Evolutionary conservation across 495 filamentous ascomycete species (phyloP), one percentile per base, ranked within the genome.

Genomic region (Xylaria bambusicola): DNA sequence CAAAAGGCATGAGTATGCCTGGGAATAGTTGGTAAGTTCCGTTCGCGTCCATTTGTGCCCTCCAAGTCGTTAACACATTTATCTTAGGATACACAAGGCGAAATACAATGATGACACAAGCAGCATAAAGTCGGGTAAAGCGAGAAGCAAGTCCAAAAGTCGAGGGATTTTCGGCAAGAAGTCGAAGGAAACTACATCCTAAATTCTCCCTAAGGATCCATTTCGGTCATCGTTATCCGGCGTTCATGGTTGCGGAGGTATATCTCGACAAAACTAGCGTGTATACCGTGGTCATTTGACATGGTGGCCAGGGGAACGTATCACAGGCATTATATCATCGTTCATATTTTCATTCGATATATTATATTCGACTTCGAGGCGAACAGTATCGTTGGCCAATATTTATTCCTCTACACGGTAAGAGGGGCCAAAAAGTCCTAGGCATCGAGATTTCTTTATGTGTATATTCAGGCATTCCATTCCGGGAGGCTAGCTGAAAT

Each of bases 1-100:
- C 84, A 24, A 93, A 93, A 77, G 94, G 94, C 13, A 91, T 97
- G 80, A 95, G 85, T 69, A 98, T 98, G 92, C 88, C 96, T 45
- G 94, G 94, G 38, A 98, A 97, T 72, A 94, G 89, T 78, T 98
- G 94, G 94, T 96, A 80, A 52, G 90, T 44, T 44, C 24, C 24
- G 1, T 35, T n/a, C 0, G 17, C 3, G 21, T 24, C 3, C 6
- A 18, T 18, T 4, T 26, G 6, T 51, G 13, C 1, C 29, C 0
- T 12, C 0, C 31, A 27, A 33, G 29, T n/a, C 6, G 33, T 46
- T 7, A 58, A 66, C 50, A 67, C 12, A 40, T 1, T 36, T n/a
- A 36, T 26, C 18, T 17, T 10, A 96, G 92, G 92, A 96, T 96
- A 66, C 91, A 96, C 78, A 96, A 96, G 68, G 77, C 89, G 33